Conservation (phyloP, 139 green algal species). For the Chlamydomonas incerta region DNA sequence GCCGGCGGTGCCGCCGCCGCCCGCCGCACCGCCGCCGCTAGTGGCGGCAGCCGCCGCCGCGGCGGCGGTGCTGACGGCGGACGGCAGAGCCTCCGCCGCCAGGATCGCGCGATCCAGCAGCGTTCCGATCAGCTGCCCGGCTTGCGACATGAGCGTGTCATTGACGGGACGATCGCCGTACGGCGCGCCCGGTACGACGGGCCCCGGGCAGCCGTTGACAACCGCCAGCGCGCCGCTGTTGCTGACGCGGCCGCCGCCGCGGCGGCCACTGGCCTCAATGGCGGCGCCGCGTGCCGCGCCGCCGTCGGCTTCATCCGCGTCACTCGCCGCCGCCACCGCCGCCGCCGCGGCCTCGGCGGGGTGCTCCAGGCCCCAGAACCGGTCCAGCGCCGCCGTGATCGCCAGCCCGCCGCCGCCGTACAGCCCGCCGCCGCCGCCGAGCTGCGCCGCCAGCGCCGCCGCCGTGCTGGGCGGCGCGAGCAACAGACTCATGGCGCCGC, state of each 20-base stretch:
- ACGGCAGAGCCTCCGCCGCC: not conserved
- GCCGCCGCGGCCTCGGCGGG: not conserved
- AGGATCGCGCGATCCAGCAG: conserved; percentile 2
- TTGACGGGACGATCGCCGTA: conserved; percentile 19
- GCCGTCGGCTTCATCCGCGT: too few species aligned
- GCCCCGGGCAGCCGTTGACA: not conserved
- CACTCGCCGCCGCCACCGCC: too few species aligned
- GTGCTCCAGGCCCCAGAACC: conserved; percentile 8
- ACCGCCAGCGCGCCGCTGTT: not conserved
- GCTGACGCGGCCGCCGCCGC: not conserved
- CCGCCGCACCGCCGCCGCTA: not conserved
- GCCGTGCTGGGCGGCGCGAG: not conserved
- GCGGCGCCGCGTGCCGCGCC: too few species aligned
- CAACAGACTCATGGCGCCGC: not conserved
- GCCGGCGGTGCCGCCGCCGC: not conserved
- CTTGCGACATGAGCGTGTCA: not conserved
- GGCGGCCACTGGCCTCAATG: not conserved
- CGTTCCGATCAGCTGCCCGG: not conserved
- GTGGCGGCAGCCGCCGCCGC: not conserved
- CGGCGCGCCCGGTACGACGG: not conserved
- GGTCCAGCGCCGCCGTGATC: not conserved
- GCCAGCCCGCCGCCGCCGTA: not conserved
- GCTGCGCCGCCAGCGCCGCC: too few species aligned
- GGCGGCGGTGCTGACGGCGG: not conserved
- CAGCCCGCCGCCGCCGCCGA: not conserved